Evolutionary conservation across 371 early-diverging fungal species (phyloP).

Genomic region (Capillidium heterosporum): DNA sequence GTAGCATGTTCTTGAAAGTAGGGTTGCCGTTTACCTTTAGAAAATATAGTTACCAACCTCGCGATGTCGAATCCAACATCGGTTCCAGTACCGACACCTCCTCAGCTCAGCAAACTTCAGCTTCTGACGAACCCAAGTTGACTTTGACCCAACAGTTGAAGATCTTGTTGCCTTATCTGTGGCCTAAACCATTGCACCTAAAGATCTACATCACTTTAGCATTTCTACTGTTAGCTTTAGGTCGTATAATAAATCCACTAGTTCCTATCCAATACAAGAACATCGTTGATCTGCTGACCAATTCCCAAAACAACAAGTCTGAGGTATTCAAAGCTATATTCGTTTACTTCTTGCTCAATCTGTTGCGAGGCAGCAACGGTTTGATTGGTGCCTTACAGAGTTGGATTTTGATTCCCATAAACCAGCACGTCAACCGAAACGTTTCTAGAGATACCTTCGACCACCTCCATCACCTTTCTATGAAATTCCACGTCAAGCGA

Average conservation of each 20-base stretch:
- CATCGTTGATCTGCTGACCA: constrained; percentile 43
- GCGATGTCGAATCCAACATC: no score
- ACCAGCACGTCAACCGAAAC: constrained; percentile 67
- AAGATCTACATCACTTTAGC: constrained; percentile 47
- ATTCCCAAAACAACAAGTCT: constrained; percentile 12
- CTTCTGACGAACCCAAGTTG: background rate
- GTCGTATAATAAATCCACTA: constrained; percentile 58
- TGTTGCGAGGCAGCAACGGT: constrained; percentile 29
- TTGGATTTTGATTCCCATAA: constrained; percentile 76
- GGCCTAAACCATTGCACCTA: constrained; percentile 46
- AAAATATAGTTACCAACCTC: no score
- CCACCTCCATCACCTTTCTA: constrained; percentile 66
- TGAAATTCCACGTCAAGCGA: constrained; percentile 74
- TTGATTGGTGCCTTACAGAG: constrained; percentile 59
- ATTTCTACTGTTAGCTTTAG: constrained; percentile 37
- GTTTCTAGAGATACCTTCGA: constrained; percentile 72
- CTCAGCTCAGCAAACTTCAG: background rate
- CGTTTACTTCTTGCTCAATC: background rate
- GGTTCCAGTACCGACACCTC: background rate
- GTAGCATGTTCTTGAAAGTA: no score
- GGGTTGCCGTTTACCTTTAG: no score
- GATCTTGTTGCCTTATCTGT: constrained; percentile 58
- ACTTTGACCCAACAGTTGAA: constrained; percentile 29
- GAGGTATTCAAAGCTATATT: background rate
- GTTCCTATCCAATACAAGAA: constrained; percentile 63